Conservation (phyloP, 139 green algal species). For the Tetradesmus lagerheimii region DNA sequence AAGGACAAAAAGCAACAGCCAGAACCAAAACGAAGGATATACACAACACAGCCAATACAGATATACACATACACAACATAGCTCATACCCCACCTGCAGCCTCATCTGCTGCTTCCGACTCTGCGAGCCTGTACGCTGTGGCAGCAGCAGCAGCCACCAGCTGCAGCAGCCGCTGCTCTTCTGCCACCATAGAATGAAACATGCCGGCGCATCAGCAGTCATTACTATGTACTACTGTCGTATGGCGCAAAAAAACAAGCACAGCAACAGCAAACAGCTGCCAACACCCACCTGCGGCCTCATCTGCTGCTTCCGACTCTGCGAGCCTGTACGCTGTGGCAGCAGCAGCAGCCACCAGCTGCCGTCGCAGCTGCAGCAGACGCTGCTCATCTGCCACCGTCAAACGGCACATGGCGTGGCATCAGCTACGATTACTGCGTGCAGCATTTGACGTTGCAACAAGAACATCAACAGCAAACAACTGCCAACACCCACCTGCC, state of each 20-base stretch:
- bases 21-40: too few species aligned
- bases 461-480: not conserved
- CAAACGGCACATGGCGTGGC: constrained; percentile 56
- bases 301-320: constrained; percentile 16
- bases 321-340: not conserved
- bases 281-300: constrained; percentile 9
- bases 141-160: not conserved
- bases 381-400: constrained; percentile 26
- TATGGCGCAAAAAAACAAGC: too few species aligned
- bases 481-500: constrained; percentile 1
- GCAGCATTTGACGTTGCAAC: too few species aligned
- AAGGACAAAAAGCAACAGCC: too few species aligned
- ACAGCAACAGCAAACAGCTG: not conserved
- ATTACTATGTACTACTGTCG: too few species aligned
- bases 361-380: not conserved
- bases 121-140: constrained; percentile 5
- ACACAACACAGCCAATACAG: too few species aligned
- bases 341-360: not conserved
- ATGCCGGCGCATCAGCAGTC: too few species aligned
- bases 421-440: too few species aligned
- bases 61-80: not conserved
- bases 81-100: not conserved
- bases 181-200: too few species aligned
- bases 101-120: not conserved
- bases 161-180: constrained; percentile 17